Conservation (phyloP, 1,139 yeast genomes). For the Yamadazyma diddensiae region DNA sequence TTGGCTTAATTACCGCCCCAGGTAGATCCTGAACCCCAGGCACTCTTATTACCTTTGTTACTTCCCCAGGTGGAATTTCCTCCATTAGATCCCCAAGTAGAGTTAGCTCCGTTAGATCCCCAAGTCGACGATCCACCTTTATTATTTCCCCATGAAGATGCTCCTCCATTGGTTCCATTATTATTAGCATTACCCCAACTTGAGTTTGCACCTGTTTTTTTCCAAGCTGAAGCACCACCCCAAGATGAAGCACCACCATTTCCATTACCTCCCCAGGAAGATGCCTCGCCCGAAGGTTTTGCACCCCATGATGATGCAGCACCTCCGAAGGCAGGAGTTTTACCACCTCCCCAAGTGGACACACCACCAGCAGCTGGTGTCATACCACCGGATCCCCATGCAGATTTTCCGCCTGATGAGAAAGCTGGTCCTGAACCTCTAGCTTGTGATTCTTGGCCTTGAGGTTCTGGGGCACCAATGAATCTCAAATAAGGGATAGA, state of each 20-base stretch:
- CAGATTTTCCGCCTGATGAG: slow-evolving; percentile 39
- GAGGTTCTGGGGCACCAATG: slow-evolving; percentile 46
- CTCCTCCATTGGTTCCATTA: slow-evolving; percentile 2
- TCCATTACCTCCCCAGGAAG: slow-evolving; percentile 50
- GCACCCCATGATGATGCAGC: slow-evolving; percentile 51
- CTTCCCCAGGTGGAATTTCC: slow-evolving; percentile 20
- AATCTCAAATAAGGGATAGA: slow-evolving; percentile 81
- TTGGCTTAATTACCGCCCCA: slow-evolving; percentile 10
- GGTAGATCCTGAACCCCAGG: slow-evolving; percentile 20
- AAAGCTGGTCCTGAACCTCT: slow-evolving; percentile 37
- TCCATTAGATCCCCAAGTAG: slow-evolving; percentile 19
- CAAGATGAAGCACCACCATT: slow-evolving; percentile 23
- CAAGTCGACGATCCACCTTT: slow-evolving; percentile 33
- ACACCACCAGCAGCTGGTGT: slow-evolving; percentile 30
- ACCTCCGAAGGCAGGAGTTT: slow-evolving; percentile 32
- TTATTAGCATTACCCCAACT: slow-evolving; percentile 17
- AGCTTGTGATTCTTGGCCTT: slow-evolving; percentile 18
- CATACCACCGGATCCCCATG: slow-evolving; percentile 34
- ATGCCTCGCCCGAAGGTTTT: slow-evolving; percentile 30
- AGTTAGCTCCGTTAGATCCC: slow-evolving; percentile 34
- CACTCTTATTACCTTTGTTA: slow-evolving; percentile 15
- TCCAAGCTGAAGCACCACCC: slow-evolving; percentile 22
- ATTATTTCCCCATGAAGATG: slow-evolving; percentile 25
- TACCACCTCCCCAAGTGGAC: slow-evolving; percentile 39
- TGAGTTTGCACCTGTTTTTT: slow-evolving; percentile 20